Base-by-base conservation (phyloP, 1,139 yeast genomes). In the Saccharomyces hybrid region DNA sequence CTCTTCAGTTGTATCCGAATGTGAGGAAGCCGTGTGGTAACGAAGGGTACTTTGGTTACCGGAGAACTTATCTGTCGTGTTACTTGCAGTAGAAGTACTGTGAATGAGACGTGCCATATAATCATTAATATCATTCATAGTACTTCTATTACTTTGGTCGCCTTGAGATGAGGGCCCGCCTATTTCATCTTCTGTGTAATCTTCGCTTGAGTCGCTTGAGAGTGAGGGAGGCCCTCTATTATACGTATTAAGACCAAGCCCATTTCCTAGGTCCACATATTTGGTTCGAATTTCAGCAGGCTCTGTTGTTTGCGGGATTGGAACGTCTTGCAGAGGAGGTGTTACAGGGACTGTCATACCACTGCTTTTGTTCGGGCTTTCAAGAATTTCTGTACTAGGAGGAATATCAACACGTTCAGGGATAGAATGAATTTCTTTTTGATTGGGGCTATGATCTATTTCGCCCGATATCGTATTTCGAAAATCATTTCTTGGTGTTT, bases 211-310 rank as follows among this genome's bases (percentile, higher is more conserved):
- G 47, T 58, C 65, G 41, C 65, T 58, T 5, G 67, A 61, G 26
- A 66, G 53, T 4, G 70, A 66, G 5, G 71, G 71, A 5, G 70
- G 70, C 2, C 71, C 71, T 46, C 67, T 60, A 34, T 57, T 59
- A 52, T 64, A 60, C 2, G 68, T 59, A n/a, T 63, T 63, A 23
- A 69, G 50, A 5, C 61, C 66, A 42, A 69, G 56, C 0, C 71
- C 72, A 53, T 69, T 66, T 11, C 71, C 72, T 23, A 69, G 56
- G 54, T 68, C 70, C 6, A 67, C 61, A 50, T 59, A 60, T 23
- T 60, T 59, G 11, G 44, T 38, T 38, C 3, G 23, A 11, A 38
- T 16, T 5, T 38, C 25, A 20, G 3, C n/a, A 38, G 26, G 3
- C 11, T 20, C 44, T 1, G 23, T n/a, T 9, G 25, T 11, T 20